phyloP scores from a whole-genome alignment of 495 filamentous ascomycete species.

The Penicillium nucicola region DNA sequence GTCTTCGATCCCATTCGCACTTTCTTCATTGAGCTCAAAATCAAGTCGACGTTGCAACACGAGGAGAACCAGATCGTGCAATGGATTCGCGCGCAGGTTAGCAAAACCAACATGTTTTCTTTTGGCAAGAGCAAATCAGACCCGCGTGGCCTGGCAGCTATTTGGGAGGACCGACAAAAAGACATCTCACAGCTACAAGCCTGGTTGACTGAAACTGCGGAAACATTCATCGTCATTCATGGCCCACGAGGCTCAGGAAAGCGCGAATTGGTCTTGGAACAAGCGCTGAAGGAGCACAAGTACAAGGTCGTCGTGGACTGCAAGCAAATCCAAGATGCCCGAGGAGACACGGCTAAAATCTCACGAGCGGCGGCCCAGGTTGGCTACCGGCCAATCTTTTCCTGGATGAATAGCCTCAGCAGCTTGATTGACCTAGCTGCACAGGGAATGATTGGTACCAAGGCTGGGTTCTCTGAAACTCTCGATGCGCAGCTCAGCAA shows the following conservation, averaged over 20 bases:
- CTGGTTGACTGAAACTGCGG: conserved; percentile 83
- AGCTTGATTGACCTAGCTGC: conserved; percentile 89
- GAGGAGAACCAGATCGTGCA: conserved; percentile 66
- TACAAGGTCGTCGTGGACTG: conserved; percentile 91
- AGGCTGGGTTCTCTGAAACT: conserved; percentile 93
- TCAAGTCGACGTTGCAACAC: conserved; percentile 72
- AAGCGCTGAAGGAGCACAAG: conserved; percentile 70
- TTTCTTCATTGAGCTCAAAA: conserved; percentile 84
- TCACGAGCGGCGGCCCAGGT: conserved; percentile 76
- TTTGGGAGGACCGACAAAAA: conserved; percentile 84
- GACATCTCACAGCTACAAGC: conserved; percentile 75
- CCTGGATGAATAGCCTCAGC: conserved; percentile 92
- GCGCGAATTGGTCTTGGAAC: conserved; percentile 79
- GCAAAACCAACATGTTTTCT: conserved; percentile 60
- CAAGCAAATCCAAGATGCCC: conserved; percentile 88
- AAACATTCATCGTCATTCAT: conserved; percentile 93
- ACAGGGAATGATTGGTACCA: conserved; percentile 89
- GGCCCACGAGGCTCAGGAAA: conserved; percentile 92
- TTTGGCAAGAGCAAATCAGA: conserved; percentile 54
- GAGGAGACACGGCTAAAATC: conserved; percentile 87
- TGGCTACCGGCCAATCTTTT: conserved; percentile 91
- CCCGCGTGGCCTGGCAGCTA: conserved; percentile 67
- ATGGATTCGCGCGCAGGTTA: conserved; percentile 79
- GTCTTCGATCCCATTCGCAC: conserved; percentile 91
- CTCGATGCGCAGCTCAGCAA: conserved; percentile 88